Percentiles rank a stretch among this genome's conserved stretches.
These are phyloP conservation scores for Nematocida minor DNA, from an alignment of 371 early-diverging fungal species.

Conservation along the genomic window DNA sequence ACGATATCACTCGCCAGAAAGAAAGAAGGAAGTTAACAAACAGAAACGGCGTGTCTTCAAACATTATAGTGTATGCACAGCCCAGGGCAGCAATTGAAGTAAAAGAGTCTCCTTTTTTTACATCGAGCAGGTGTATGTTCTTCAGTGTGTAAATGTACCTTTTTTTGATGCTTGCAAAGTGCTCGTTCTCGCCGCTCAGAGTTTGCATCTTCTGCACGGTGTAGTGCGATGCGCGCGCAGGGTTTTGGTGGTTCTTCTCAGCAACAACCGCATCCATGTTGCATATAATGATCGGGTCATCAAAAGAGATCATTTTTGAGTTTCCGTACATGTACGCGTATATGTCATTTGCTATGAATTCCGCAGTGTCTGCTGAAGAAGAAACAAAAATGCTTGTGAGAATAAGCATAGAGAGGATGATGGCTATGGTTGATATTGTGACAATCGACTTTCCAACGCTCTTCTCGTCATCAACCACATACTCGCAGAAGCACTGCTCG, in stretches of 20 bases:
- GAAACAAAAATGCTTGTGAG: constrained; percentile 38
- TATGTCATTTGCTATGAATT: constrained; percentile 44
- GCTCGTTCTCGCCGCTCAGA: background rate
- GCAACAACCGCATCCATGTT: constrained; percentile 22
- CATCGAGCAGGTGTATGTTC: background rate
- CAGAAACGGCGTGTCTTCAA: constrained; percentile 16
- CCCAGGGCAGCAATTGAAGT: background rate
- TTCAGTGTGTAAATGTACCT: constrained; percentile 24
- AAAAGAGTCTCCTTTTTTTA: background rate
- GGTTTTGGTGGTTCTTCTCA: background rate
- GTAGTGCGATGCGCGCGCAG: background rate
- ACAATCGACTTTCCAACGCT: constrained; percentile 21
- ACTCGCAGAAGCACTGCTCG: constrained; percentile 62
- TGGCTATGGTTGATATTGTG: constrained; percentile 21
- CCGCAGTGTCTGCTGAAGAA: constrained; percentile 31
- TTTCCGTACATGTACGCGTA: constrained; percentile 3
- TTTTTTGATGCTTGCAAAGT: constrained; percentile 16
- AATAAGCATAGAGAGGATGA: constrained; percentile 44
- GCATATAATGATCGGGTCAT: background rate
- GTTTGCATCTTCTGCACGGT: background rate
- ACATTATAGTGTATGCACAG: constrained; percentile 44
- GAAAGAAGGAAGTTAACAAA: constrained; percentile 63
- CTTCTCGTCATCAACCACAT: constrained; percentile 59
- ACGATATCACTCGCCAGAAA: constrained; percentile 63
- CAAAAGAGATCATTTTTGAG: background rate